A percentile compares a stretch with the other conserved stretches of the same genome.
phyloP scores from a whole-genome alignment of 257 asterid genomes.

The Lavandula angustifolia region DNA sequence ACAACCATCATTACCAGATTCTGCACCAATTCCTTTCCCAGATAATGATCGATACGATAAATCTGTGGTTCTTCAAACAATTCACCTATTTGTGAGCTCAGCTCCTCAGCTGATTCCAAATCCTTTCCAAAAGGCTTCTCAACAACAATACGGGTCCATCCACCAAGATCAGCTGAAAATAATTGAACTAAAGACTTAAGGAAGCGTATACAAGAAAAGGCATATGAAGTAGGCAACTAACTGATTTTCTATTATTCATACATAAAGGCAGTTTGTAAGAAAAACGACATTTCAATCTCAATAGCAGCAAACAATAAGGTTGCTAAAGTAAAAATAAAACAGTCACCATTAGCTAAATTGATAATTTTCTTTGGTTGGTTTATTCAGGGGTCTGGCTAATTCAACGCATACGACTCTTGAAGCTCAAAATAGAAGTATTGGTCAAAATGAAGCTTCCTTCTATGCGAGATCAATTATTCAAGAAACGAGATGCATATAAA shows the following conservation, averaged over 20 bases:
- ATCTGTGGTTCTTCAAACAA: slow-evolving; percentile 90
- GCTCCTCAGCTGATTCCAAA: slow-evolving; percentile 89
- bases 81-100: slow-evolving; percentile 92
- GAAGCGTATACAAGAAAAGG: no score
- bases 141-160: slow-evolving; percentile 99
- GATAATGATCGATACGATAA: slow-evolving; percentile 93
- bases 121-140: slow-evolving; percentile 99
- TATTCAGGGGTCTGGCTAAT: slow-evolving; percentile 11
- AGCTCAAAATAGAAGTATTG: neutral
- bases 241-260: neutral
- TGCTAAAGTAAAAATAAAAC: neutral
- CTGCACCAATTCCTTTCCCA: slow-evolving; percentile 99
- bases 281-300: neutral
- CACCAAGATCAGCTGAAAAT: slow-evolving; percentile 85
- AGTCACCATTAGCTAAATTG: neutral
- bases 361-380: slow-evolving; percentile 1
- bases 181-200: no score
- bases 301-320: slow-evolving; percentile 8
- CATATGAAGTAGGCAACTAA: slow-evolving; percentile 20
- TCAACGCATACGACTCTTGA: neutral
- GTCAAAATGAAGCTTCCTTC: slow-evolving; percentile 7
- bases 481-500: slow-evolving; percentile 6
- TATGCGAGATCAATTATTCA: neutral
- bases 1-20: slow-evolving; percentile 72
- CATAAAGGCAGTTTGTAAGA: neutral